Percentiles rank a stretch among this genome's conserved stretches.
phyloP scores from a whole-genome alignment of 2,329 filamentous ascomycete genomes.

The Albifimbria verrucaria region DNA sequence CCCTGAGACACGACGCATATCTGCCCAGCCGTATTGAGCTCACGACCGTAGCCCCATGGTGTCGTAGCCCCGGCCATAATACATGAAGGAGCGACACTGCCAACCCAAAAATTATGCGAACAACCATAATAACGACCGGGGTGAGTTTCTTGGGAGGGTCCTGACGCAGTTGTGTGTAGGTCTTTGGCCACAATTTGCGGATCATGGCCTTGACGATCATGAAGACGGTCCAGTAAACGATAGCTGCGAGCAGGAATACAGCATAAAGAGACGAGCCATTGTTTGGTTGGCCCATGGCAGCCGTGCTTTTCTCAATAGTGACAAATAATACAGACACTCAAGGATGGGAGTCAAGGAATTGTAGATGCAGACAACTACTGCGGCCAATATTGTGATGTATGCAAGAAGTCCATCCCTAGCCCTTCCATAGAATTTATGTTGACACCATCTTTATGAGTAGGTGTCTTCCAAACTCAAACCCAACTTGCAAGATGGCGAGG shows the following conservation, averaged over 20 bases:
- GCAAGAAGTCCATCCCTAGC: no score
- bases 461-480: no score
- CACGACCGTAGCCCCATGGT: conserved; percentile 15
- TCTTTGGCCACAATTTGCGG: conserved; percentile 5
- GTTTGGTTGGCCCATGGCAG: not conserved
- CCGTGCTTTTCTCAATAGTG: no score
- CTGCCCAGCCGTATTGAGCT: conserved; percentile 14
- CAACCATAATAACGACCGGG: conserved; percentile 12
- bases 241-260: conserved; percentile 11
- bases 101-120: conserved; percentile 24
- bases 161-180: conserved; percentile 12
- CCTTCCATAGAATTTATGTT: no score
- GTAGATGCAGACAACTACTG: no score
- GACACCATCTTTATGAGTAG: no score
- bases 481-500: no score
- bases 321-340: no score
- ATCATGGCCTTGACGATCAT: conserved; percentile 10
- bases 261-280: conserved; percentile 15
- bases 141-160: conserved; percentile 11
- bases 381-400: no score
- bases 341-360: no score
- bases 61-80: conserved; percentile 14
- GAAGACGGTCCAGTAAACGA: conserved; percentile 18
- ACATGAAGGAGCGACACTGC: conserved; percentile 15
- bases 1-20: conserved; percentile 21